A percentile compares a stretch with the other conserved stretches of the same genome.
phyloP scores from a whole-genome alignment of 2,329 filamentous ascomycete genomes.

The Metarhizium humberi region DNA sequence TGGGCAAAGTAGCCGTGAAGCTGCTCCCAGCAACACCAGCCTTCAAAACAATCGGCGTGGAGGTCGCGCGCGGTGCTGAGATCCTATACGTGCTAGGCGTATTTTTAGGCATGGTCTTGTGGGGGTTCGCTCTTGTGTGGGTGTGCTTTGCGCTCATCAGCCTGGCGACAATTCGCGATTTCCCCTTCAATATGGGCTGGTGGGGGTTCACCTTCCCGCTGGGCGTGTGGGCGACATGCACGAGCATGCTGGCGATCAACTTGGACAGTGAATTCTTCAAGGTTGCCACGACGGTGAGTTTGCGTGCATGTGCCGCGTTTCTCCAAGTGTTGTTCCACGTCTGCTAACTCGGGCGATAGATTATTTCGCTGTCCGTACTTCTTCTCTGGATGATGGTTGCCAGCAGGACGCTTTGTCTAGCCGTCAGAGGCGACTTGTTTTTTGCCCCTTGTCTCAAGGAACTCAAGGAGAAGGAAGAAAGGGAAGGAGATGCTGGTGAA shows the following conservation, averaged over 20 bases:
- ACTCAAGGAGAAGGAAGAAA: constrained; percentile 22
- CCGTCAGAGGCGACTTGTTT: constrained; percentile 32
- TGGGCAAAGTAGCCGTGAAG: constrained; percentile 36
- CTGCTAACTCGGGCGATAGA: constrained; percentile 14
- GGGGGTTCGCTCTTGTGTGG: constrained; percentile 35
- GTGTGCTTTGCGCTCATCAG: constrained; percentile 33
- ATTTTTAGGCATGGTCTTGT: constrained; percentile 31
- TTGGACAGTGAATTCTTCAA: constrained; percentile 34
- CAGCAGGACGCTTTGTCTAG: constrained; percentile 26
- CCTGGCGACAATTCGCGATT: constrained; percentile 26
- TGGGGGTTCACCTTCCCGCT: constrained; percentile 39
- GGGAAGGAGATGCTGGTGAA: constrained; percentile 16
- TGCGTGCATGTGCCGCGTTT: not conserved
- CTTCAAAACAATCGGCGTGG: constrained; percentile 33
- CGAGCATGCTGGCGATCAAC: constrained; percentile 28
- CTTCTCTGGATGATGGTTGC: constrained; percentile 33
- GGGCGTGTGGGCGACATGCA: constrained; percentile 34
- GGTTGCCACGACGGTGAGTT: constrained; percentile 25
- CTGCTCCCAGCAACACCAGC: constrained; percentile 28
- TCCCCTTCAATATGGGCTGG: constrained; percentile 39
- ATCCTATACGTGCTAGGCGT: constrained; percentile 51
- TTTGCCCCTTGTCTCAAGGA: constrained; percentile 34
- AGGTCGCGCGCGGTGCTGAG: constrained; percentile 20
- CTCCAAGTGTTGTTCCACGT: not conserved
- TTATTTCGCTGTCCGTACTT: constrained; percentile 31